Evolutionary conservation across 305 asterid genomes (phyloP).

Genomic region (Fraxinus sp.): DNA sequence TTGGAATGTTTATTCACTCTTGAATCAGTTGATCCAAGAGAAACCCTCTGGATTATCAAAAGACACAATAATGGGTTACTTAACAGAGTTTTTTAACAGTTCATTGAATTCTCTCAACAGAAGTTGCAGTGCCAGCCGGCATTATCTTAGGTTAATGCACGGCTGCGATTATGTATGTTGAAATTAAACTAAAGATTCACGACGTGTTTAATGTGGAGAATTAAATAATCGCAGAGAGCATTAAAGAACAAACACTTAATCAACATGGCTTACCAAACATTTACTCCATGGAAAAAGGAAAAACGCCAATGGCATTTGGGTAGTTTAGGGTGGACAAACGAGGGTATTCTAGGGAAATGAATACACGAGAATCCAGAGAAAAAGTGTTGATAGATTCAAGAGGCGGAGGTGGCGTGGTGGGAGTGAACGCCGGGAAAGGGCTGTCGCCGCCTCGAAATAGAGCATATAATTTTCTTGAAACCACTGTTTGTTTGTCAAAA

Average conservation of each 20-base stretch:
- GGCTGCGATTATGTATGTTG: neutral
- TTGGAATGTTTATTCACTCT: neutral
- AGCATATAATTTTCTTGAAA: constrained; percentile 7
- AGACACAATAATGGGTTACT: neutral
- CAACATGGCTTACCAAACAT: neutral
- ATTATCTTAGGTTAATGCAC: constrained; percentile 5
- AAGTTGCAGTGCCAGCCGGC: neutral
- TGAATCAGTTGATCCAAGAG: neutral
- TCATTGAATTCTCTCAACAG: neutral
- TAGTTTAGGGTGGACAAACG: constrained; percentile 32
- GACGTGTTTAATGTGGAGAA: neutral
- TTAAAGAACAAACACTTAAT: neutral
- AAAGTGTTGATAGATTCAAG: constrained; percentile 1
- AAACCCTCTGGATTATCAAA: neutral
- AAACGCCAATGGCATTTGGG: constrained; percentile 8
- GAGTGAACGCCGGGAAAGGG: constrained; percentile 49
- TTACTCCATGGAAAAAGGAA: neutral
- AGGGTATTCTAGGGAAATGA: constrained; percentile 31
- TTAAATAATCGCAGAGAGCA: neutral
- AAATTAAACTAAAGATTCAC: neutral
- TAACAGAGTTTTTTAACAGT: neutral
- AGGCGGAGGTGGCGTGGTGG: constrained; percentile 28
- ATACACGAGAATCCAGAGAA: constrained; percentile 33
- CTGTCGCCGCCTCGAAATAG: constrained; percentile 51
- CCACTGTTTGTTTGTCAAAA: neutral